phyloP scores from a whole-genome alignment of 495 filamentous ascomycete species.

The Neurospora discreta region DNA sequence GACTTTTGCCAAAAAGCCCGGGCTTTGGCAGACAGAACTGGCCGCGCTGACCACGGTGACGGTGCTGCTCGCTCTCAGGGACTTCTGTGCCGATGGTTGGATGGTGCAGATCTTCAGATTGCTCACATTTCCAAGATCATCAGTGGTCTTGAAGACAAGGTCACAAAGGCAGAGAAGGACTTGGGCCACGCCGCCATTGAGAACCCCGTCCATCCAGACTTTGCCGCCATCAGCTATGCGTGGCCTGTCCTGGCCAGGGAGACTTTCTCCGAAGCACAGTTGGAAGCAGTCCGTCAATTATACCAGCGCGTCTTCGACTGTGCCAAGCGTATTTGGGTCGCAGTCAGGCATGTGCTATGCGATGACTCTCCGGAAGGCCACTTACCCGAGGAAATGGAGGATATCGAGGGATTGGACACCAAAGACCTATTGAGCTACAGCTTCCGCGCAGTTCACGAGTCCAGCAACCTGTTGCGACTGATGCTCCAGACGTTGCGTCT shows the following conservation, averaged over 20 bases:
- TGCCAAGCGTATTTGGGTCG: slow-evolving; percentile 58
- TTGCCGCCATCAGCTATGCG: slow-evolving; percentile 46
- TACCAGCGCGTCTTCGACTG: slow-evolving; percentile 46
- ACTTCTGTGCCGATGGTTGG: slow-evolving; percentile 34
- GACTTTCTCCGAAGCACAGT: slow-evolving; percentile 18
- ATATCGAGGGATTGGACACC: slow-evolving; percentile 55
- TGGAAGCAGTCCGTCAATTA: slow-evolving; percentile 29
- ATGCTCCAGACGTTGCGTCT: slow-evolving; percentile 36
- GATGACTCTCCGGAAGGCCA: slow-evolving; percentile 87
- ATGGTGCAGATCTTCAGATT: slow-evolving; percentile 29
- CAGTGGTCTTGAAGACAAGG: slow-evolving; percentile 42
- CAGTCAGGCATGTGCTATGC: slow-evolving; percentile 67
- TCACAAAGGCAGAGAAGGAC: slow-evolving; percentile 43
- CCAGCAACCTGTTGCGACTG: slow-evolving; percentile 52
- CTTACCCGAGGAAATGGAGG: slow-evolving; percentile 60
- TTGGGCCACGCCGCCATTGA: slow-evolving; percentile 50
- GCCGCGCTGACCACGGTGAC: slow-evolving; percentile 77
- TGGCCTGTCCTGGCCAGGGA: slow-evolving; percentile 30
- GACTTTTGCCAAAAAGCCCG: slow-evolving; percentile 44
- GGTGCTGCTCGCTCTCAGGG: slow-evolving; percentile 57
- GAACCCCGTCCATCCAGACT: slow-evolving; percentile 58
- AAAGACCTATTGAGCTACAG: slow-evolving; percentile 88
- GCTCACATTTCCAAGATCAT: slow-evolving; percentile 37
- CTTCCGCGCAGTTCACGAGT: slow-evolving; percentile 85
- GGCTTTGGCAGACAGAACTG: slow-evolving; percentile 46